These are phyloP conservation scores for Antitrichia curtipendula DNA, from an alignment of 225 moss, liverwort and hornwort species.

Conservation along the genomic window DNA sequence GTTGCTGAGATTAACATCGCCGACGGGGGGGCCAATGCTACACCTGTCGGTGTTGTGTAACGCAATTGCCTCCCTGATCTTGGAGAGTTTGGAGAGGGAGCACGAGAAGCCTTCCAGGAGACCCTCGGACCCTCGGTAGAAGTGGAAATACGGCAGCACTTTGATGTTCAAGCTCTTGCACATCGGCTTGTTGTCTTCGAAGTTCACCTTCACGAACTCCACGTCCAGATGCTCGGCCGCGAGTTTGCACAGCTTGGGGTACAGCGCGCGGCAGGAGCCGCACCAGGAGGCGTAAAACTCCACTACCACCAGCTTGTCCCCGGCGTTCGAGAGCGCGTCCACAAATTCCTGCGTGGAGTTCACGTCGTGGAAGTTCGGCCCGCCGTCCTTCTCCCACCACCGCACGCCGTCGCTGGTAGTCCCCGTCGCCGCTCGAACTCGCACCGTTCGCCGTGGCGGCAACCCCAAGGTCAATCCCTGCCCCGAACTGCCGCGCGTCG, in stretches of 20 bases:
- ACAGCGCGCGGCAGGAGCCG: slow-evolving; percentile 87
- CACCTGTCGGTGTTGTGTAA: slow-evolving; percentile 29
- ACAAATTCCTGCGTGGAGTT: slow-evolving; percentile 82
- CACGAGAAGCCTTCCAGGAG: slow-evolving; percentile 74
- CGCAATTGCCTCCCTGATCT: slow-evolving; percentile 25
- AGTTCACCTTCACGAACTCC: slow-evolving; percentile 79
- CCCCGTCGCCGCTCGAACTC: slow-evolving; percentile 22
- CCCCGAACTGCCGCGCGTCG: not conserved
- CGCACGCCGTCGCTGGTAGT: slow-evolving; percentile 43
- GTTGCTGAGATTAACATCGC: slow-evolving; percentile 18
- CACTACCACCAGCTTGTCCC: slow-evolving; percentile 81
- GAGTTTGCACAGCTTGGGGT: slow-evolving; percentile 83
- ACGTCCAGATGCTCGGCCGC: slow-evolving; percentile 57
- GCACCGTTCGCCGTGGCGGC: not conserved
- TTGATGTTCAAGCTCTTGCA: slow-evolving; percentile 88
- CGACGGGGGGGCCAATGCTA: slow-evolving; percentile 25
- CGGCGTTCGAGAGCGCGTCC: slow-evolving; percentile 54
- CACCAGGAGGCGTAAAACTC: slow-evolving; percentile 96
- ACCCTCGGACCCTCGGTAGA: slow-evolving; percentile 78
- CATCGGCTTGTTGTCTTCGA: slow-evolving; percentile 89
- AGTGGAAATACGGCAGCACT: slow-evolving; percentile 87
- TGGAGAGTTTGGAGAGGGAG: slow-evolving; percentile 63
- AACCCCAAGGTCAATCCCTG: not conserved
- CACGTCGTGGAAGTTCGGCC: slow-evolving; percentile 60
- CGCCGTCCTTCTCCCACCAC: slow-evolving; percentile 93